Evolutionary conservation across 345 rosid genomes (phyloP).

Genomic region (Sonneratia caseolaris): DNA sequence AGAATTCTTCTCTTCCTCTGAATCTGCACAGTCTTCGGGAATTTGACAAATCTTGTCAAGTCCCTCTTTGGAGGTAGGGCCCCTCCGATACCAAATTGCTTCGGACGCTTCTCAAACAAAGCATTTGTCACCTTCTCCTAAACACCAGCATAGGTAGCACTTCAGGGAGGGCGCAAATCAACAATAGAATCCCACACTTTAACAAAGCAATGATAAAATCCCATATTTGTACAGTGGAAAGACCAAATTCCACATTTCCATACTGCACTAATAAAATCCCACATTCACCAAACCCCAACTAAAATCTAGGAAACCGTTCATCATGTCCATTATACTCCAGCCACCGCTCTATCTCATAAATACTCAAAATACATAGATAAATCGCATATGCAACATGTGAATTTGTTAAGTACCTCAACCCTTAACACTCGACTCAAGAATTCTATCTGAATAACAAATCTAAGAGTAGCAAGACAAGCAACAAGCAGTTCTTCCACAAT

Average conservation of each 20-base stretch:
- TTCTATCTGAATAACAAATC: not conserved
- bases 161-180: not conserved
- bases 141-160: not conserved
- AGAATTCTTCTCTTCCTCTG: constrained; percentile 79
- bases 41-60: constrained; percentile 58
- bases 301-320: not conserved
- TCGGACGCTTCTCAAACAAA: constrained; percentile 68
- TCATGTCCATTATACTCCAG: not conserved
- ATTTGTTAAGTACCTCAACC: not conserved
- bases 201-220: not conserved
- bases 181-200: not conserved
- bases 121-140: constrained; percentile 67
- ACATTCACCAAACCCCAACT: not conserved
- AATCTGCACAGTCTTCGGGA: constrained; percentile 59
- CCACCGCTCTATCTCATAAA: not conserved
- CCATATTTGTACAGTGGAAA: not conserved
- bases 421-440: not conserved
- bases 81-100: constrained; percentile 84
- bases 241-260: not conserved
- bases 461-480: not conserved
- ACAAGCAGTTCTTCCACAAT: not conserved
- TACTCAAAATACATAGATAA: not conserved
- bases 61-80: constrained; percentile 87
- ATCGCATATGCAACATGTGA: not conserved
- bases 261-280: not conserved